Evolutionary conservation across 371 early-diverging fungal species (phyloP).

Genomic region (Mortierella polycephala): DNA sequence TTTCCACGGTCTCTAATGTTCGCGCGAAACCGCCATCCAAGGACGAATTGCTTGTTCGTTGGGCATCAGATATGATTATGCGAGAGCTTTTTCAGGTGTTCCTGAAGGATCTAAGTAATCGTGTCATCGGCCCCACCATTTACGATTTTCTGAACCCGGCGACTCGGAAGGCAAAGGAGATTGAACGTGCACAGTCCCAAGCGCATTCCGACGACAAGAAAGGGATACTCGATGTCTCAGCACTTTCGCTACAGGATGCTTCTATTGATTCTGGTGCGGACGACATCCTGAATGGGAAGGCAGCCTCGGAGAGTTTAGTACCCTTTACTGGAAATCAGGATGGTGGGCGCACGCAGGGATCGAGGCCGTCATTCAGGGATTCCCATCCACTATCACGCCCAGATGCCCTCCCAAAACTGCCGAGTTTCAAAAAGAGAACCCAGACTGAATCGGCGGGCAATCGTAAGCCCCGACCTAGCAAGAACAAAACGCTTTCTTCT

Average conservation of each 20-base stretch:
- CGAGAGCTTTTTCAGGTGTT: constrained; percentile 67
- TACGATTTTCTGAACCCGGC: constrained; percentile 63
- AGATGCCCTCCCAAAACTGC: constrained; percentile 31
- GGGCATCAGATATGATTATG: constrained; percentile 58
- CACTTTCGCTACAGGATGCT: constrained; percentile 11
- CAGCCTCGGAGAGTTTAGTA: not conserved
- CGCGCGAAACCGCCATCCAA: constrained; percentile 36
- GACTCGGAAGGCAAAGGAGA: constrained; percentile 27
- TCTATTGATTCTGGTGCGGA: constrained; percentile 22
- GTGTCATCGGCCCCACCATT: constrained; percentile 65
- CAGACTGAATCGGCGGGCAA: constrained; percentile 11
- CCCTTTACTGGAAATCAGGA: constrained; percentile 3
- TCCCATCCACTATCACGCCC: constrained; percentile 6
- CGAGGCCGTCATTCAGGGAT: constrained; percentile 4
- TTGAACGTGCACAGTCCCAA: constrained; percentile 16
- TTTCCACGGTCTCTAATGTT: constrained; percentile 6
- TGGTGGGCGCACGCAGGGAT: not conserved
- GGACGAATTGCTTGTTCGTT: constrained; percentile 46
- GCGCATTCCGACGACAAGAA: constrained; percentile 10
- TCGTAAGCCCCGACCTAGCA: constrained; percentile 16
- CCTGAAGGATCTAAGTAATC: constrained; percentile 67
- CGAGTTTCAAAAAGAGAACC: constrained; percentile 41
- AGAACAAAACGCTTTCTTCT: constrained; percentile 7
- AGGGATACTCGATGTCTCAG: constrained; percentile 8
- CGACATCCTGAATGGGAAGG: constrained; percentile 6